A percentile compares a stretch with the other conserved stretches of the same genome.
phyloP scores from a whole-genome alignment of 441 rosid genomes.

The Euphorbia celastroides region DNA sequence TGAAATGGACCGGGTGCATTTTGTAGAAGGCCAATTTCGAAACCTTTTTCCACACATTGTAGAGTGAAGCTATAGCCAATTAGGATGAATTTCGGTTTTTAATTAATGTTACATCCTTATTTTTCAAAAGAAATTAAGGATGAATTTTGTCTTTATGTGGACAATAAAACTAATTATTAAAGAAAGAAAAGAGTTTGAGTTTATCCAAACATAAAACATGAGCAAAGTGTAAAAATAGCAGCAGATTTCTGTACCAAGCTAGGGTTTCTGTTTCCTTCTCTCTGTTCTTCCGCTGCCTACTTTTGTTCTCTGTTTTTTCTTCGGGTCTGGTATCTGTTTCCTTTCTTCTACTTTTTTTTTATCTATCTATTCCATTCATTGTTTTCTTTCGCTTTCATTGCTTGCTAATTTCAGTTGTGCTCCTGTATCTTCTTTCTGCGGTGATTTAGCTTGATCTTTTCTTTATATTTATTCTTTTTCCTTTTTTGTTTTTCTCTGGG shows the following conservation, averaged over 20 bases:
- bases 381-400: background rate
- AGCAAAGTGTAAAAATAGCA: background rate
- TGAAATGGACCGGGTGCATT: no score
- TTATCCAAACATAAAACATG: background rate
- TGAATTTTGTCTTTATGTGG: no score
- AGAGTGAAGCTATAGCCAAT: no score
- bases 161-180: no score
- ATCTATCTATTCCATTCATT: background rate
- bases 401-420: background rate
- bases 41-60: no score
- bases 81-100: no score
- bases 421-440: background rate
- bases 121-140: no score
- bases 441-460: background rate
- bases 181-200: no score
- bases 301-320: background rate
- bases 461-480: background rate
- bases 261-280: background rate
- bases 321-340: background rate
- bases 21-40: no score
- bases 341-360: background rate
- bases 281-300: background rate
- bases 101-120: no score
- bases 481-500: background rate
- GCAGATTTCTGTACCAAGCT: background rate